Evolutionary conservation across 257 asterid genomes (phyloP).

Genomic region (Vinca minor): DNA sequence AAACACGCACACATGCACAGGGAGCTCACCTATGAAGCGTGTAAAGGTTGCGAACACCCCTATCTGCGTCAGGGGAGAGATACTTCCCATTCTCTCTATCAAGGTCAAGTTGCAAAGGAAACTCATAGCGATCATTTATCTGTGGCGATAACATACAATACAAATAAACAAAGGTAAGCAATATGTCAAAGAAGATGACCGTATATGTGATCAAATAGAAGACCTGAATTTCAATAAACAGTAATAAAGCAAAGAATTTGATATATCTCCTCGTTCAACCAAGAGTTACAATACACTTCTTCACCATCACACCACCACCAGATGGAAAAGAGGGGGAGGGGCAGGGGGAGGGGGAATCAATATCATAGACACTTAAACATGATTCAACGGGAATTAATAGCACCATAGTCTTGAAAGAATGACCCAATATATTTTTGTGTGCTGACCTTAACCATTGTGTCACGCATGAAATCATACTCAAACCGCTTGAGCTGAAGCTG

Average conservation of each 20-base stretch:
- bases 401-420: not conserved
- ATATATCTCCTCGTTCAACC: not conserved
- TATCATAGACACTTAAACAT: not conserved
- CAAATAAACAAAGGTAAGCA: not conserved
- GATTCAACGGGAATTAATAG: not conserved
- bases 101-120: conserved; percentile 92
- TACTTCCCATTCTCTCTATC: conserved; percentile 89
- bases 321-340: not conserved
- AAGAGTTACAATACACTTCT: not conserved
- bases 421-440: not conserved
- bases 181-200: not conserved
- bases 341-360: not conserved
- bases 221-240: not conserved
- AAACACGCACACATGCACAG: not conserved
- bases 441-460: conserved; percentile 95
- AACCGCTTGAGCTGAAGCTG: conserved; percentile 98
- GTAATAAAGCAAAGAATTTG: not conserved
- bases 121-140: conserved; percentile 97
- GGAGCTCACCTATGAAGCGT: conserved; percentile 73
- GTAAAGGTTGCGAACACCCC: conserved; percentile 83
- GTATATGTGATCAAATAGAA: not conserved
- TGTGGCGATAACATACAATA: conserved; percentile 18
- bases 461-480: conserved; percentile 94
- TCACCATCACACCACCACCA: not conserved
- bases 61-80: conserved; percentile 90